Evolutionary conservation across 768 basidiomycete genomes (phyloP).

Genomic region (Suillus tomentosus): DNA sequence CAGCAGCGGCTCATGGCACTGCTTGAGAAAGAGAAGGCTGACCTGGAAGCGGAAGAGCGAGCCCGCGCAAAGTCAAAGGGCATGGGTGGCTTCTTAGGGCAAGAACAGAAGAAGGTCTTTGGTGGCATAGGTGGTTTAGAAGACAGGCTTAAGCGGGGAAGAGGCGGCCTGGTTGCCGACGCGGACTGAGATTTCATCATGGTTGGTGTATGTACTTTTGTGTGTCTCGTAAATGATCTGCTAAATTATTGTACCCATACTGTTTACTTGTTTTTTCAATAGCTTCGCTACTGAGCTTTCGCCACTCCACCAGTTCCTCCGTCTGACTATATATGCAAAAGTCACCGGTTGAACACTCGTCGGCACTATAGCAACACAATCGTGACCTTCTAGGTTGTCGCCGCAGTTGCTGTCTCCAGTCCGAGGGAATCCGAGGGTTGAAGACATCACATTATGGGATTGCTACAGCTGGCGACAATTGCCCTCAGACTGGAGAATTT

Average conservation of each 20-base stretch:
- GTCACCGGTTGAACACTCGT: not conserved
- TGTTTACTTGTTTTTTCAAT: not conserved
- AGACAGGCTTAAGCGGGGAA: conserved; percentile 73
- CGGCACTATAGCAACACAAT: not conserved
- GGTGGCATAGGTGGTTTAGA: conserved; percentile 77
- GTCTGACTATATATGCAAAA: not conserved
- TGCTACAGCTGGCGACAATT: not conserved
- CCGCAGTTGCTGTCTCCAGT: not conserved
- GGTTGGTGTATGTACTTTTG: conserved; percentile 2
- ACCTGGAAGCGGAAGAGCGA: conserved; percentile 70
- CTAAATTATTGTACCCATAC: not conserved
- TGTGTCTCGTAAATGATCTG: not conserved
- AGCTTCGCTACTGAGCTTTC: not conserved
- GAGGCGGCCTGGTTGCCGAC: conserved; percentile 69
- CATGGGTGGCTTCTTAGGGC: conserved; percentile 77
- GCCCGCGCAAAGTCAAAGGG: conserved; percentile 72
- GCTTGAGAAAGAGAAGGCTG: conserved; percentile 76
- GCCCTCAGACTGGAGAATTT: not conserved
- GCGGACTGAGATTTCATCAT: conserved; percentile 28
- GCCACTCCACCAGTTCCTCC: not conserved
- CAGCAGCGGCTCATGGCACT: conserved; percentile 68
- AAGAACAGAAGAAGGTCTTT: conserved; percentile 85
- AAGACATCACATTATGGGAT: not conserved
- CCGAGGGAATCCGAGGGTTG: not conserved
- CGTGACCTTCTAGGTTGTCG: not conserved